Base-by-base conservation (phyloP, 352 stramenopile species). In the Phytophthora colocasiae region DNA sequence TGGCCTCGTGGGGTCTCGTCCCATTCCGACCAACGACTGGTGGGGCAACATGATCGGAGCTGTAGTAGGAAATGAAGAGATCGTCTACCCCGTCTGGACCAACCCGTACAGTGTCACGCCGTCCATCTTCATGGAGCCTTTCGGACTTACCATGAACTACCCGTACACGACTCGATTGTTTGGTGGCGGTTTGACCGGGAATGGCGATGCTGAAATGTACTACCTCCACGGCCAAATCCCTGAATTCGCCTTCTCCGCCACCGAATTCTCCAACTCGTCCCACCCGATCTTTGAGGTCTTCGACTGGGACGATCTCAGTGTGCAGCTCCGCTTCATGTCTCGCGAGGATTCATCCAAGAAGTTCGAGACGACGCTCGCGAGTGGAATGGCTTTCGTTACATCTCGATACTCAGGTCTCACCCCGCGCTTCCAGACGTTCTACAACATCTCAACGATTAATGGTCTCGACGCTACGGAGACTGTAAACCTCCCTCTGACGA, bases 1-100 rank as follows among this genome's bases (percentile, higher is more conserved):
- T 5, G 75, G 73, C 0, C 22, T 82, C 15, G 69, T 86, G 26
- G 80, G 77, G 24, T 75, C 60, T 5, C 75, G 69, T 9, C 47
- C 80, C 14, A 87, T 90, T 45, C 81, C 81, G 17, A 92, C 83
- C 24, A 92, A 92, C 61, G 76, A 87, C 51, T 92, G 83, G 83
- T 92, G 83, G 83, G 81, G 79, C 45, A 92, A 90, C 61, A 69
- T 92, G 19, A 92, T 92, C 58, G 77, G 70, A 36, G 52, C 71
- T 32, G 71, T 63, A 5, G 24, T 59, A 58, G 26, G 66, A 15
- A 39, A 76, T 2, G 22, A 68, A 14, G 77, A 91, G 22, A 56
- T 73, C 53, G 62, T 88, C 40, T 64, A 87, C 26, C 76, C 79
- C 2, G 80, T 84, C 26, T 92, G 83, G 83, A 75, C 76, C 2